Conservation (phyloP, 805 yeast species). For the Yueomyces sp. region DNA sequence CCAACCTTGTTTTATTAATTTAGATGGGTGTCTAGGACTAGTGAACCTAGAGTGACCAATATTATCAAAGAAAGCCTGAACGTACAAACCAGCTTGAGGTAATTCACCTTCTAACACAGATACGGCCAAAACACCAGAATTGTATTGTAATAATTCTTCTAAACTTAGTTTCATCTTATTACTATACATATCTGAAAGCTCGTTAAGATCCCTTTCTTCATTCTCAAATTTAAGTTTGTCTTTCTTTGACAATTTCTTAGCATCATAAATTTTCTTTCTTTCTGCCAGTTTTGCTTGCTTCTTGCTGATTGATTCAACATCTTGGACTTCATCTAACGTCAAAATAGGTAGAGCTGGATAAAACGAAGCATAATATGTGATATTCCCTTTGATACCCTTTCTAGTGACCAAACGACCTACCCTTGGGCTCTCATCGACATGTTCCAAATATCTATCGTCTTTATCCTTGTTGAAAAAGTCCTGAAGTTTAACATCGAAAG, state of each 20-base stretch:
- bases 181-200: slow-evolving; percentile 27
- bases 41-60: slow-evolving; percentile 51
- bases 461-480: slow-evolving; percentile 50
- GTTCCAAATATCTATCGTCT: slow-evolving; percentile 49
- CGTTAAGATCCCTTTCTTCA: slow-evolving; percentile 21
- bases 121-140: slow-evolving; percentile 66
- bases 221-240: slow-evolving; percentile 20
- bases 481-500: slow-evolving; percentile 53
- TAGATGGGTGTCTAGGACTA: slow-evolving; percentile 34
- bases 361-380: slow-evolving; percentile 65
- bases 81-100: slow-evolving; percentile 40
- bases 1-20: slow-evolving; percentile 27
- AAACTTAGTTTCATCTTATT: slow-evolving; percentile 40
- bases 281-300: slow-evolving; percentile 26
- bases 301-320: slow-evolving; percentile 33
- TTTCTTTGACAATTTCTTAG: slow-evolving; percentile 18
- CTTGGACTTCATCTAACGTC: slow-evolving; percentile 58
- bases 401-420: slow-evolving; percentile 53
- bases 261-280: slow-evolving; percentile 21
- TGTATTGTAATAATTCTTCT: slow-evolving; percentile 41
- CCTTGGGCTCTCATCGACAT: slow-evolving; percentile 41
- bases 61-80: slow-evolving; percentile 71
- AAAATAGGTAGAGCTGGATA: slow-evolving; percentile 74
- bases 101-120: slow-evolving; percentile 49
- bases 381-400: slow-evolving; percentile 73